phyloP scores from a whole-genome alignment of 257 asterid genomes.

The Eucommia ulmoides region DNA sequence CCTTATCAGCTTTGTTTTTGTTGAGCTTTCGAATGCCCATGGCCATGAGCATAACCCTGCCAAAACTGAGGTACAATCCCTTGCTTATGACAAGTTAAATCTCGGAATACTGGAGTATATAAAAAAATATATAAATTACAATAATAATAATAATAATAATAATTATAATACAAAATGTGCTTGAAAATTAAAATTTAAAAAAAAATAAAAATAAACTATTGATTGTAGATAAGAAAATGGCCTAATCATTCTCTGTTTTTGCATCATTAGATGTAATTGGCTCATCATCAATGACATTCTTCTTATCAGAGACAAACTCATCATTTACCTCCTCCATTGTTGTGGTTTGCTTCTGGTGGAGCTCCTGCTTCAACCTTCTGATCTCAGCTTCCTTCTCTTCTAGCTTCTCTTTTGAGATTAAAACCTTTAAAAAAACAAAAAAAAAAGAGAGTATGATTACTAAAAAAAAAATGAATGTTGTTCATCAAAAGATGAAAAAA shows the following conservation, averaged over 20 bases:
- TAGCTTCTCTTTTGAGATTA: constrained; percentile 68
- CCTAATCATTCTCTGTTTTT: too few relatives aligned
- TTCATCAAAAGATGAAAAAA: too few relatives aligned
- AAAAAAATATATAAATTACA: too few relatives aligned
- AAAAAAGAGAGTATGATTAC: neutral
- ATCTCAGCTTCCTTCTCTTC: constrained; percentile 59
- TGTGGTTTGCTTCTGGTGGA: constrained; percentile 20
- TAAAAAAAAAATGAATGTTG: neutral
- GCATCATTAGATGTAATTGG: constrained; percentile 12
- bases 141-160: too few relatives aligned
- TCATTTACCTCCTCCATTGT: constrained; percentile 27
- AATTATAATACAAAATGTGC: too few relatives aligned
- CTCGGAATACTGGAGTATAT: too few relatives aligned
- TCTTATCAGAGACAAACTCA: constrained; percentile 19
- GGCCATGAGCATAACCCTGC: too few relatives aligned
- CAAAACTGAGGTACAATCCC: too few relatives aligned
- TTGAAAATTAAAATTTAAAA: neutral
- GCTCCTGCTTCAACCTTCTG: constrained; percentile 31
- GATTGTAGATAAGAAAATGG: too few relatives aligned
- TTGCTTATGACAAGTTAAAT: too few relatives aligned
- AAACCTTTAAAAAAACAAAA: constrained; percentile 31
- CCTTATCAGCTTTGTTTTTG: too few relatives aligned
- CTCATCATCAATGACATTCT: constrained; percentile 16
- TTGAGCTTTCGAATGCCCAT: too few relatives aligned
- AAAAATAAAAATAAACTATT: constrained; percentile 11